These are phyloP conservation scores for Malus hybrid DNA, from an alignment of 331 rosid genomes.

Conservation along the genomic window DNA sequence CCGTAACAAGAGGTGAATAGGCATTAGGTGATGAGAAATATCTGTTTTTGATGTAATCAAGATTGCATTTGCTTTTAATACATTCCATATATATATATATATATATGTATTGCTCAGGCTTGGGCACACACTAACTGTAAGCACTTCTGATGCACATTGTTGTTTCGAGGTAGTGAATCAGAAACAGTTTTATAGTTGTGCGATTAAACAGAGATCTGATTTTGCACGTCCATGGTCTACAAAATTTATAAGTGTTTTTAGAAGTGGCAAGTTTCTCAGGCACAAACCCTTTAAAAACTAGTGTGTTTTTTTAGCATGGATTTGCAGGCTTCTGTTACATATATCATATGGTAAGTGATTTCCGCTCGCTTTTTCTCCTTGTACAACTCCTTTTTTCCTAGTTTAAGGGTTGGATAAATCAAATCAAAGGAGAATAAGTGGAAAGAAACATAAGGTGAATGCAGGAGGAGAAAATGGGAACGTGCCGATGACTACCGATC, in stretches of 20 bases:
- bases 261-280: not conserved
- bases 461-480: not conserved
- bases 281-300: not conserved
- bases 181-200: not conserved
- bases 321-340: not conserved
- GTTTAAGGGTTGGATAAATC: not conserved
- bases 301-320: not conserved
- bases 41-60: conserved; percentile 12
- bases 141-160: conserved; percentile 18
- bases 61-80: conserved; percentile 11
- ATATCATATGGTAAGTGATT: not conserved
- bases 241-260: not conserved
- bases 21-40: conserved; percentile 12
- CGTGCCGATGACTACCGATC: not conserved
- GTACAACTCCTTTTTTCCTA: not conserved
- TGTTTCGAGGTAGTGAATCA: conserved; percentile 22
- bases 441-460: not conserved
- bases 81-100: conserved; percentile 4
- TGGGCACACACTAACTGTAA: conserved; percentile 12
- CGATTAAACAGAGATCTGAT: not conserved
- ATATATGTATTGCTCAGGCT: conserved; percentile 4
- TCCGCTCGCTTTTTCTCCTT: not conserved
- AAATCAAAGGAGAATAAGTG: not conserved
- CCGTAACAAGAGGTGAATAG: conserved; percentile 55
- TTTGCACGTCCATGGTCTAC: not conserved